Base-by-base conservation (phyloP, 441 rosid species). In the Adansonia grandidieri region DNA sequence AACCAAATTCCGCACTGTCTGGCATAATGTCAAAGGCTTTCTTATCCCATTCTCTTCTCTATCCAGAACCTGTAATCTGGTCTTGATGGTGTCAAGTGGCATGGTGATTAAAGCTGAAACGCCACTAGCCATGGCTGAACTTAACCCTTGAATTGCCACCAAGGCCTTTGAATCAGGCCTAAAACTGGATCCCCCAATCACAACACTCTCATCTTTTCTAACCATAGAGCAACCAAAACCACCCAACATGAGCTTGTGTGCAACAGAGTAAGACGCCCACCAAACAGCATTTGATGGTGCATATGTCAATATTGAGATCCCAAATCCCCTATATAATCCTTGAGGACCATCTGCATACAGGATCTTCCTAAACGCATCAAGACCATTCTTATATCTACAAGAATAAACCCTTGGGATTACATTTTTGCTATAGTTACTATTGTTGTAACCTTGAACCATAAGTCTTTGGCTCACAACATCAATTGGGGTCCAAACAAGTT, bases 1-100 rank as follows among this genome's bases (percentile, higher is more conserved):
- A 63, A 86, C 76, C 85, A 91, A 80, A 78, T 80, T 87, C 80
- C 81, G 79, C 71, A 87, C 81, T 0, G 89, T 78, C 80, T 91
- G 90, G 90, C 82, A 82, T 15, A 80, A 54, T 6, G 89, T 91
- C 83, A 73, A 71, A 2, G 93, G 90, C 57, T 80, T 86, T 54
- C 92, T 87, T 78, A 84, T 86, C 53, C 91, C 96, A 0, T 89
- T 91, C 77, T 91, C 93, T 44, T 91, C 97, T 3, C 85, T 32
- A 32, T 89, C 92, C 53, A 95, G 76, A 22, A 95, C 95, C 11
- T 95, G 98, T 82, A 95, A 71, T 80, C 98, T 82, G 0, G 97
- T 95, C 90, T 93, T 95, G 60, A 93, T 89, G 0, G 98, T 95
- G 76, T 95, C 98, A 7, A 92, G 85, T 14, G 98, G 98, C 90